phyloP scores from a whole-genome alignment of 108 stramenopile species.

The Skeletonema grethae region DNA sequence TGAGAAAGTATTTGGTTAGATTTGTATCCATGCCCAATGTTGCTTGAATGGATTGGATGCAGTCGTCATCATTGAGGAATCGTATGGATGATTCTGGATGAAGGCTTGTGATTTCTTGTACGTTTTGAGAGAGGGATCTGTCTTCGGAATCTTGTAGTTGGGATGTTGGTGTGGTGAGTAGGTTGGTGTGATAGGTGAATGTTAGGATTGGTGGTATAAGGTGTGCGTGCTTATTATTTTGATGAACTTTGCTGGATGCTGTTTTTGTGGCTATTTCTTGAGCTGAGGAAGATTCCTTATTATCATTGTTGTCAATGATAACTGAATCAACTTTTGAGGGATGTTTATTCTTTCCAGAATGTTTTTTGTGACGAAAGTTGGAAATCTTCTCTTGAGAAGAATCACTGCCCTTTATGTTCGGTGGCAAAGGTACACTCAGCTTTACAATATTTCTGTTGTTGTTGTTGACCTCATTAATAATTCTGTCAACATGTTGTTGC shows the following conservation, averaged over 20 bases:
- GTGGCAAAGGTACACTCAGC: neutral
- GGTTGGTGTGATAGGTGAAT: conserved; percentile 72
- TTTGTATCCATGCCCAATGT: conserved; percentile 32
- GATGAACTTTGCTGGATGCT: conserved; percentile 3
- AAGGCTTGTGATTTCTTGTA: conserved; percentile 51
- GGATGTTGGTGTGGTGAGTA: conserved; percentile 44
- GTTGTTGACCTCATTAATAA: neutral
- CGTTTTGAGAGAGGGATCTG: conserved; percentile 51
- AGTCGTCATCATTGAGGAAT: conserved; percentile 75
- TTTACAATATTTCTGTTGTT: neutral
- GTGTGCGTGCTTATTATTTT: conserved; percentile 8
- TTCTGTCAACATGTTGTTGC: neutral
- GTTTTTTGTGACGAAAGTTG: neutral
- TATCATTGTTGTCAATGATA: neutral
- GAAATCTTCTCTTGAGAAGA: neutral
- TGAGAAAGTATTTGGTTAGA: conserved; percentile 52
- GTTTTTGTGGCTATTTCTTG: neutral
- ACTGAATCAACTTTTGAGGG: neutral
- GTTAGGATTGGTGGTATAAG: conserved; percentile 66
- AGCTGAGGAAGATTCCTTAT: neutral
- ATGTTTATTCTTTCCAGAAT: neutral
- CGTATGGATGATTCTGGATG: conserved; percentile 48
- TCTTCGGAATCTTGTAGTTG: conserved; percentile 56
- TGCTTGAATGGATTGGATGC: conserved; percentile 34
- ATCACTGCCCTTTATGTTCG: neutral